Evolutionary conservation across 2,329 filamentous ascomycete genomes (phyloP).

Genomic region (Geosmithia flava): DNA sequence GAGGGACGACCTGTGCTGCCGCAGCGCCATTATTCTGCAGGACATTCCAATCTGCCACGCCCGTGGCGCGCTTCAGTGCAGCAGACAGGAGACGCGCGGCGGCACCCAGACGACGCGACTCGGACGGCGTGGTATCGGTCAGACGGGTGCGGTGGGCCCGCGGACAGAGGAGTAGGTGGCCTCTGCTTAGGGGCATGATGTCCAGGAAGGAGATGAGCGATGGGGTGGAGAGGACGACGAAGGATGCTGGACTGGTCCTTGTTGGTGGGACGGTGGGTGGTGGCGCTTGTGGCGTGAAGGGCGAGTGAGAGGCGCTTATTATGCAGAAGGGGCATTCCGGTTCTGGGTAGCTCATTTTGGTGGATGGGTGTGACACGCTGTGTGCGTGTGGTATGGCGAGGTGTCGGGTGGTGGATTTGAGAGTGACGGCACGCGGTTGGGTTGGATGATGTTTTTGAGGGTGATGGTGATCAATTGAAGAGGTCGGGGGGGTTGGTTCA

Average conservation of each 20-base stretch:
- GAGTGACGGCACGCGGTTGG: background rate
- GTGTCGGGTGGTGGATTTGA: background rate
- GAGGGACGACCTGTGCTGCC: constrained; percentile 84
- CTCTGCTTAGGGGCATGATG: constrained; percentile 74
- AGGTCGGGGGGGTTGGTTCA: too few species aligned
- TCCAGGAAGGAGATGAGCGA: constrained; percentile 80
- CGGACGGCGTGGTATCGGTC: constrained; percentile 50
- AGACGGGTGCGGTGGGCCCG: constrained; percentile 68
- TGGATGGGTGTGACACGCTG: background rate
- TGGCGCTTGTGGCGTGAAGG: constrained; percentile 31
- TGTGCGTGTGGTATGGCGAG: background rate
- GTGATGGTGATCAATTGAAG: too few species aligned
- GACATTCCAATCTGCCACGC: constrained; percentile 81
- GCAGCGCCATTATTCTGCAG: constrained; percentile 91
- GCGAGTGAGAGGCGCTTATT: constrained; percentile 37
- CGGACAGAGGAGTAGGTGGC: constrained; percentile 75
- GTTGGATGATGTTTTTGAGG: too few species aligned
- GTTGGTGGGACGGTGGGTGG: constrained; percentile 20
- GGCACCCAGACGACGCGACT: constrained; percentile 54
- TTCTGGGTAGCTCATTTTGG: background rate
- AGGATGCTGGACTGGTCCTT: constrained; percentile 32
- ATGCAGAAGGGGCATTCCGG: constrained; percentile 49
- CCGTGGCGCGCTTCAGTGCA: constrained; percentile 56
- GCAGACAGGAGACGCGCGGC: constrained; percentile 61
- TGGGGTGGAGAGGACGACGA: constrained; percentile 66